phyloP scores from a whole-genome alignment of 2,329 filamentous ascomycete genomes.

The Nigrospora osmanthi region DNA sequence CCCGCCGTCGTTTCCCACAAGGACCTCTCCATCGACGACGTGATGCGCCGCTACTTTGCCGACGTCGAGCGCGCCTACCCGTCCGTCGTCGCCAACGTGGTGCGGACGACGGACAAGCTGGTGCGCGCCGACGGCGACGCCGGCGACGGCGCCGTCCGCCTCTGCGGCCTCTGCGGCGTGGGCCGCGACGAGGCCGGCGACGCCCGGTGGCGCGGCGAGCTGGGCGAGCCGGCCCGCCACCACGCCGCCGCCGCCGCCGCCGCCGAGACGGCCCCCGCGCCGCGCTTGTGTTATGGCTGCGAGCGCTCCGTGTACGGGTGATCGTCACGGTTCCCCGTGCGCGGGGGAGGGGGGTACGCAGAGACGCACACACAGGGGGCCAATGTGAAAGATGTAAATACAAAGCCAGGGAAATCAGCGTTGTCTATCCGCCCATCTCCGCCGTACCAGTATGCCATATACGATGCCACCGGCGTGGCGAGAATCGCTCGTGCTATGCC shows the following conservation, averaged over 20 bases:
- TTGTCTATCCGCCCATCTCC: too few species aligned
- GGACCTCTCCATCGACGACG: conserved; percentile 80
- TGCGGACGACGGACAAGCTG: conserved; percentile 82
- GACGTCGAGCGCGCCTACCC: conserved; percentile 81
- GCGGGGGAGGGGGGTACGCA: too few species aligned
- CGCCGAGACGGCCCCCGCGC: conserved; percentile 4
- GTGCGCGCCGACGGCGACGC: conserved; percentile 33
- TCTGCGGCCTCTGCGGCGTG: conserved; percentile 65
- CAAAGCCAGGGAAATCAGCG: too few species aligned
- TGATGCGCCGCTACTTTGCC: conserved; percentile 84
- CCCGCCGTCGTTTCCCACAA: conserved; percentile 53
- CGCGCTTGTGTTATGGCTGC: conserved; percentile 64
- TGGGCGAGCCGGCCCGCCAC: conserved; percentile 34
- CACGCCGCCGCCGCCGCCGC: too few species aligned
- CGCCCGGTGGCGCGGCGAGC: conserved; percentile 54
- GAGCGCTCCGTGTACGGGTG: conserved; percentile 50
- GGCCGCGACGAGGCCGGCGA: conserved; percentile 56
- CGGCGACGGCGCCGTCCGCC: conserved; percentile 7
- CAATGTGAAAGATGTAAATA: too few species aligned
- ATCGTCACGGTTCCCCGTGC: neutral
- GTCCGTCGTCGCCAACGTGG: conserved; percentile 90
- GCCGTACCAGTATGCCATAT: too few species aligned
- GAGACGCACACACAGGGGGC: too few species aligned
- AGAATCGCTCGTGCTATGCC: too few species aligned
- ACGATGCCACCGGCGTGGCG: too few species aligned